Base-by-base conservation (phyloP, 2,329 filamentous ascomycete genomes). In the Ascochyta viciae-villosae region DNA sequence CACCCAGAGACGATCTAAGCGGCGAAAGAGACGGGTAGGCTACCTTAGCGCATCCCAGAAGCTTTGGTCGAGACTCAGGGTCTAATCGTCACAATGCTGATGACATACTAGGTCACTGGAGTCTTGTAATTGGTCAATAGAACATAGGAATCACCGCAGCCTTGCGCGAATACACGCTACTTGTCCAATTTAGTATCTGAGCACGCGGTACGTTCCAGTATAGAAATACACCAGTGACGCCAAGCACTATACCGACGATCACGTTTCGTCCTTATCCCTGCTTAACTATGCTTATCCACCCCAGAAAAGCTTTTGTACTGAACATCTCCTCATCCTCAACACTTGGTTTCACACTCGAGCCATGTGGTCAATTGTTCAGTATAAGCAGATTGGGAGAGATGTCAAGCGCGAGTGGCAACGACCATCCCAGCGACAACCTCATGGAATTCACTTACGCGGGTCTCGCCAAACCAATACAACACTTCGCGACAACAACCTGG, bases 321-420 rank as follows among this genome's bases (percentile, higher is more conserved):
- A 34, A 13, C 27, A 23, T 16, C 23, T n/a, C 2, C 16, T n/a
- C 22, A 1, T 34, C 3, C 0, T 33, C 12, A 31, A 31, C 2
- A 15, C 9, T 13, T n/a, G 3, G 24, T 22, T 3, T 2, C n/a
- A 6, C 7, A 8, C 24, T 3, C 6, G 42, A 13, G 3, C 29
- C 4, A 50, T 50, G 48, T 50, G 48, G 48, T 50, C 48, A 27
- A 43, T 38, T 19, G 31, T 43, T n/a, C 48, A 50, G 31, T 38
- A 43, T 19, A 50, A 38, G 12, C n/a, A 50, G 16, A 31, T 50
- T 7, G 48, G 48, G 12, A 29, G 26, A 12, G 31, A 27, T 12
- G 40, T 50, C 3, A 39, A 37, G 39, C 24, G 24, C 4, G 39
- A 50, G 7, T 38, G 31, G 16, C 16, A 33, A 13, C 16, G 6